A percentile compares a stretch with the other conserved stretches of the same genome.
Evolutionary conservation across 495 filamentous ascomycete species (phyloP).

Genomic region (Trichoderma reesei): DNA sequence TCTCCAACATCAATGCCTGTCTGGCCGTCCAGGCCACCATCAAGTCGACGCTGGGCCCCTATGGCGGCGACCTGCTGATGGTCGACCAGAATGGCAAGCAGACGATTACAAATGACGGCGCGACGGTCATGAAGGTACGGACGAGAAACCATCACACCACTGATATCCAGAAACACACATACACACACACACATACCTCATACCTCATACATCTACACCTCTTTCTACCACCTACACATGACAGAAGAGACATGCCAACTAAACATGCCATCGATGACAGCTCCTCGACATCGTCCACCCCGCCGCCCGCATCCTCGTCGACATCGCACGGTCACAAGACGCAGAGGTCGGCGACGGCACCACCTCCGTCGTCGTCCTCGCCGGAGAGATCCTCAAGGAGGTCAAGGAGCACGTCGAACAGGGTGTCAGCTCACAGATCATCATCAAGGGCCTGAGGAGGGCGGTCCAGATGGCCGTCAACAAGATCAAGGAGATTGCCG

Average conservation of each 20-base stretch:
- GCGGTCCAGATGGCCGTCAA: constrained; percentile 89
- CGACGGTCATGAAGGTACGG: constrained; percentile 94
- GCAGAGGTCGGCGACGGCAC: constrained; percentile 98
- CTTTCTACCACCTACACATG: background rate
- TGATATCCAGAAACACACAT: no score
- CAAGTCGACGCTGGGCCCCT: constrained; percentile 91
- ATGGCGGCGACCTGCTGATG: constrained; percentile 90
- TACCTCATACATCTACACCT: no score
- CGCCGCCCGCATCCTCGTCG: constrained; percentile 92
- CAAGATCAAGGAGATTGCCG: constrained; percentile 95
- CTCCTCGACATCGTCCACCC: constrained; percentile 97
- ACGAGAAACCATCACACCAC: background rate
- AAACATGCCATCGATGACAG: constrained; percentile 32
- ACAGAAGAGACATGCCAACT: background rate
- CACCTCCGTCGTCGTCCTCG: constrained; percentile 73
- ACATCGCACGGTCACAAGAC: constrained; percentile 97
- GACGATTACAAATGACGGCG: constrained; percentile 98
- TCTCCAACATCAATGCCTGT: constrained; percentile 98
- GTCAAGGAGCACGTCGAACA: constrained; percentile 90
- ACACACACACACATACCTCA: background rate
- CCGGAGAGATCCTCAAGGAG: constrained; percentile 95
- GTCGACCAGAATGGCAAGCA: constrained; percentile 91
- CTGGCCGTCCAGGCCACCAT: constrained; percentile 94
- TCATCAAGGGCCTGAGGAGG: constrained; percentile 90
- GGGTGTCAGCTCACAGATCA: constrained; percentile 92